These are phyloP conservation scores for Magnolia sinica DNA, from an alignment of 164 flowering plant species.

Conservation along the genomic window DNA sequence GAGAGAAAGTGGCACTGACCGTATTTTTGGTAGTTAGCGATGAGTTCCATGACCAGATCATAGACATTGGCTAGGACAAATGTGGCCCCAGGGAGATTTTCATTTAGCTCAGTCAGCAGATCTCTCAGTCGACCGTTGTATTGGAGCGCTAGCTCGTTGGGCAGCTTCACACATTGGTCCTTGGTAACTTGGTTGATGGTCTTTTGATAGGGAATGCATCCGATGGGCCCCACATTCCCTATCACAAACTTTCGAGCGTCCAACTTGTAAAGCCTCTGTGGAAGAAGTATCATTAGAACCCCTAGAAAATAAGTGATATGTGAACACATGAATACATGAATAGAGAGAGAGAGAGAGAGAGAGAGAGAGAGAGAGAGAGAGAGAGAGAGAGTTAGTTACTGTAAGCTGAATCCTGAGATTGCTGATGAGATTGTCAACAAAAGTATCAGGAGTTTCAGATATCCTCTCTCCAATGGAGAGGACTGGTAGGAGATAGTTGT, in stretches of 20 bases:
- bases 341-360: not conserved
- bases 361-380: not conserved
- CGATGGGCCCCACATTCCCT: conserved; percentile 85
- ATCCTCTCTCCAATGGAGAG: conserved; percentile 71
- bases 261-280: conserved; percentile 69
- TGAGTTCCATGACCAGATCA: conserved; percentile 73
- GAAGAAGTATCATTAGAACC: too few species aligned
- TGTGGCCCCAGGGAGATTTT: conserved; percentile 67
- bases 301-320: conserved; percentile 4
- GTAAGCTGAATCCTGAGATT: conserved; percentile 67
- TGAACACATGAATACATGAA: not conserved
- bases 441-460: conserved; percentile 56
- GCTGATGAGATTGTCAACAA: conserved; percentile 57
- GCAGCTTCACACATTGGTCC: conserved; percentile 68
- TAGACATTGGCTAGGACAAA: conserved; percentile 81
- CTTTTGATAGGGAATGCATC: conserved; percentile 94
- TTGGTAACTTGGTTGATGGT: conserved; percentile 57
- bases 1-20: conserved; percentile 35
- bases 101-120: conserved; percentile 52
- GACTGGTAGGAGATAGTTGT: conserved; percentile 86
- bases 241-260: conserved; percentile 87
- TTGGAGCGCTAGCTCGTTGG: conserved; percentile 68
- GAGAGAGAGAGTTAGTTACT: conserved; percentile 29
- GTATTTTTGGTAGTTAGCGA: conserved; percentile 60
- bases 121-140: conserved; percentile 67